phyloP scores from a whole-genome alignment of 2,329 filamentous ascomycete species.

The Calonectria pseudoreteaudii region DNA sequence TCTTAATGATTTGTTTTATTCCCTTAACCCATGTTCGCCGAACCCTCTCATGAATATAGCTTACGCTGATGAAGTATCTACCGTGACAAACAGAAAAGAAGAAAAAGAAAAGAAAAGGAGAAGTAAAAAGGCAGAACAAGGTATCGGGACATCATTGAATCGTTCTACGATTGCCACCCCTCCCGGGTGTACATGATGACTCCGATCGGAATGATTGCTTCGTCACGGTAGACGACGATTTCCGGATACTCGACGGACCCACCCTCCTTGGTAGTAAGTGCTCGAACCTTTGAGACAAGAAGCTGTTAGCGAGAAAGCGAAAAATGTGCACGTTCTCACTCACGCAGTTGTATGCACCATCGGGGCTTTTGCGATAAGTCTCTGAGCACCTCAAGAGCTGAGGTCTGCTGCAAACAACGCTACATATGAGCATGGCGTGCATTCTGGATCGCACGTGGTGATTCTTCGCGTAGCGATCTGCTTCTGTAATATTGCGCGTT shows the following conservation, averaged over 20 bases:
- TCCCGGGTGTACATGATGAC: slow-evolving; percentile 14
- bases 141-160: no score
- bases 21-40: not conserved
- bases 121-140: not conserved
- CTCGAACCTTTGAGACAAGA: slow-evolving; percentile 9
- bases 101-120: no score
- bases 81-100: not conserved
- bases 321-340: not conserved
- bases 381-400: not conserved
- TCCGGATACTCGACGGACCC: slow-evolving; percentile 9
- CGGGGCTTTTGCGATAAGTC: not conserved
- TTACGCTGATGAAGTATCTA: not conserved
- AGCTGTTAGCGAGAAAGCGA: fast-evolving
- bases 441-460: not conserved
- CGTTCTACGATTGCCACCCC: not conserved
- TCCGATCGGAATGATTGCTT: slow-evolving; percentile 19
- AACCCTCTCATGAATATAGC: not conserved
- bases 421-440: slow-evolving; percentile 1
- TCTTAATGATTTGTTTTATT: not conserved
- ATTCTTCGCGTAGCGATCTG: slow-evolving; percentile 8
- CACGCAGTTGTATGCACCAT: slow-evolving; percentile 18
- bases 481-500: not conserved
- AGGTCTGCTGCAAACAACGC: not conserved
- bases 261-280: not conserved
- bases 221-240: slow-evolving; percentile 23